Percentiles rank a stretch among this genome's conserved stretches.
phyloP scores from a whole-genome alignment of 108 stramenopile species.

The Schizochytrium sp. region DNA sequence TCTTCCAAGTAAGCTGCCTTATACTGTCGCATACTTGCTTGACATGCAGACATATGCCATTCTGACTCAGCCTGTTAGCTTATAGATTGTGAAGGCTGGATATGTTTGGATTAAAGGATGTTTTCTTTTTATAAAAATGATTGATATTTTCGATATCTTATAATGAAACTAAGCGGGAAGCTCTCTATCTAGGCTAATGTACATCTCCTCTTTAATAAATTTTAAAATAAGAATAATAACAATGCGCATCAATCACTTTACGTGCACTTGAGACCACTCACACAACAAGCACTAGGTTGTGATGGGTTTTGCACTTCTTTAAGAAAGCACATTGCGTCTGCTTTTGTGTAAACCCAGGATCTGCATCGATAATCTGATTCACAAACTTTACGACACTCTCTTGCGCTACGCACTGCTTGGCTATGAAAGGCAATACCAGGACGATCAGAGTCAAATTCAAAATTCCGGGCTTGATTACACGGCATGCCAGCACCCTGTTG shows the following conservation, averaged over 20 bases:
- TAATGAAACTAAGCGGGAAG: too few relatives aligned
- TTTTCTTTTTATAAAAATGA: background rate
- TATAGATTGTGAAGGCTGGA: background rate
- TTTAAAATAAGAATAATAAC: background rate
- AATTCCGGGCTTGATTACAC: constrained; percentile 4
- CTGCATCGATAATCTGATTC: constrained; percentile 21
- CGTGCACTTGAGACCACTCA: background rate
- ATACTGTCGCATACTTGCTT: background rate
- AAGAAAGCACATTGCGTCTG: constrained; percentile 41
- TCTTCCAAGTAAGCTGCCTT: constrained; percentile 5
- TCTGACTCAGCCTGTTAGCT: background rate
- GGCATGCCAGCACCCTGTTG: background rate
- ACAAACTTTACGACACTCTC: constrained; percentile 40
- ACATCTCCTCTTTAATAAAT: background rate
- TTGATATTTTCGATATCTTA: background rate
- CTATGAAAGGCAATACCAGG: background rate
- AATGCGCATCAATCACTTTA: background rate
- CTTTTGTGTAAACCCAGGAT: constrained; percentile 47
- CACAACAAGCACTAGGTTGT: background rate
- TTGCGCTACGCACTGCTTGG: constrained; percentile 14
- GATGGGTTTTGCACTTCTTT: constrained; percentile 4
- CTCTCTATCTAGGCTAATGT: background rate
- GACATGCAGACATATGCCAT: constrained; percentile 22
- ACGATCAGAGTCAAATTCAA: constrained; percentile 36
- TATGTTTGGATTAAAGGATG: background rate